These are phyloP conservation scores for Vitis labrusca DNA, from an alignment of 164 flowering plant species.

Conservation along the genomic window DNA sequence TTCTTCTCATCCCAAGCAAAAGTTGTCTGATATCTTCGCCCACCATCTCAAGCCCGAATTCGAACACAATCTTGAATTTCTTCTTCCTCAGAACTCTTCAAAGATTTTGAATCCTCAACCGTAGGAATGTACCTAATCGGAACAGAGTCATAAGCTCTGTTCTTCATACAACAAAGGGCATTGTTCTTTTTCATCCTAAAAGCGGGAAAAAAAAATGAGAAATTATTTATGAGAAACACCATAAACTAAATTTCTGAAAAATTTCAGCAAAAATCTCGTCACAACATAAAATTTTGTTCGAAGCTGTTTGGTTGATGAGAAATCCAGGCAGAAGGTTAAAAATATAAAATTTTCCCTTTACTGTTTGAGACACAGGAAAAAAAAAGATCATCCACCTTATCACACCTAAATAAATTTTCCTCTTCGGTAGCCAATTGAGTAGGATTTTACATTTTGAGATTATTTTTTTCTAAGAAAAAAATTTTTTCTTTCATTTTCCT, in stretches of 20 bases:
- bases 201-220: background rate
- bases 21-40: background rate
- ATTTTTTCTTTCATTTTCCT: background rate
- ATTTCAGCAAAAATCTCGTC: background rate
- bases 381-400: no score
- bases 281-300: background rate
- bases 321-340: no score
- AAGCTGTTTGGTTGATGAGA: no score
- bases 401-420: background rate
- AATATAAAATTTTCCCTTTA: no score
- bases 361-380: no score
- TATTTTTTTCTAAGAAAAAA: no score
- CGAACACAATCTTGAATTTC: background rate
- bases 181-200: slow-evolving; percentile 38
- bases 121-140: slow-evolving; percentile 51
- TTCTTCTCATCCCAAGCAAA: background rate
- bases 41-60: slow-evolving; percentile 11
- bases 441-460: no score
- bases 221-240: background rate
- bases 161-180: slow-evolving; percentile 26
- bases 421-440: no score
- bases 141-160: slow-evolving; percentile 32
- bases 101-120: slow-evolving; percentile 15
- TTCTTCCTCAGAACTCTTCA: slow-evolving; percentile 5
- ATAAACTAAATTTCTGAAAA: background rate